phyloP scores from a whole-genome alignment of 2,329 filamentous ascomycete genomes.

The Fusarium sp. region DNA sequence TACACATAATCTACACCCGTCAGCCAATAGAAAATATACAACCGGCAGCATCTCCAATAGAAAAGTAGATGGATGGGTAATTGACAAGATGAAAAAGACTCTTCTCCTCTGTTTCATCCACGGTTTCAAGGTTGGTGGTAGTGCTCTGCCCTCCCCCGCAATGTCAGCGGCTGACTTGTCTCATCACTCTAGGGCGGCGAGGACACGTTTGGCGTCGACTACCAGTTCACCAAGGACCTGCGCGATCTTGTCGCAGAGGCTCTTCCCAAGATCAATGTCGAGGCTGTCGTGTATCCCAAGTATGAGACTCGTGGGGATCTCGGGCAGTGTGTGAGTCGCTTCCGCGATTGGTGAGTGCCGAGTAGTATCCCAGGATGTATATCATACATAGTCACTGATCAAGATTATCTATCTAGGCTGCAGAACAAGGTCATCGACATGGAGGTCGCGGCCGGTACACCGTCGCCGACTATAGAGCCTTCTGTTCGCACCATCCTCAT shows the following conservation, averaged over 20 bases:
- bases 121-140: constrained; percentile 76
- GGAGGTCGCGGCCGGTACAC: constrained; percentile 83
- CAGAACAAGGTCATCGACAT: constrained; percentile 93
- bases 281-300: constrained; percentile 78
- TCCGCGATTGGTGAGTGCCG: constrained; percentile 75
- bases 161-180: constrained; percentile 14
- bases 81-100: constrained; percentile 71
- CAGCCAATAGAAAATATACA: background rate
- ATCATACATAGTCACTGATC: background rate
- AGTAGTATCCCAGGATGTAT: background rate
- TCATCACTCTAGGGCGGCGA: constrained; percentile 70
- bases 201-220: constrained; percentile 75
- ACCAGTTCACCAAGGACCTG: constrained; percentile 78
- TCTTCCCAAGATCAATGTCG: constrained; percentile 75
- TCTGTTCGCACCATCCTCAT: constrained; percentile 84
- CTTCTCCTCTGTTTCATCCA: constrained; percentile 86
- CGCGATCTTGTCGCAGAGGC: constrained; percentile 70
- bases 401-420: constrained; percentile 64
- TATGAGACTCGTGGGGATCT: constrained; percentile 87
- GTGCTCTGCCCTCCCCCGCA: constrained; percentile 7
- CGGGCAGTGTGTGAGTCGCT: constrained; percentile 74
- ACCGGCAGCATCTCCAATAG: background rate
- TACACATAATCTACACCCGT: background rate
- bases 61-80: constrained; percentile 11
- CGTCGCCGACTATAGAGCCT: constrained; percentile 86